Base-by-base conservation (phyloP, 192 early-diverging fungal genomes). In the Backusella mclennaniae region DNA sequence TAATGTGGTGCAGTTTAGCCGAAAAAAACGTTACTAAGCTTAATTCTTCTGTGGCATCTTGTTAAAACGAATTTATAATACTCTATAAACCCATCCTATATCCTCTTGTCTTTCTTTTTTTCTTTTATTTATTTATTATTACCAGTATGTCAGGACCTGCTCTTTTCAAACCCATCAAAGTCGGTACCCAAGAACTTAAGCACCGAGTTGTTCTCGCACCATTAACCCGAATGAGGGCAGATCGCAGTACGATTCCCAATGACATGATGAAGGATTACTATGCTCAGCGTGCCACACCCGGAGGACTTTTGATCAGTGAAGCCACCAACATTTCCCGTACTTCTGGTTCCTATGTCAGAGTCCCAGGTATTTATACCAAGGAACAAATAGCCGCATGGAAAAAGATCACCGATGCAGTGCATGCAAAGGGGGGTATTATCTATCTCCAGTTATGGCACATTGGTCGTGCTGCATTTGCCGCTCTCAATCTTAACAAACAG, bases 361-460 rank as follows among this genome's bases (percentile, higher is more conserved):
- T 76, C 8, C 80, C 82, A 12, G 85, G 75, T 0, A 81, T 85
- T 33, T 70, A 80, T 41, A 87, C 53, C 14, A 35, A 39, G 1
- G 84, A 80, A 11, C 87, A 87, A 36, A 78, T 82, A 9, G 73
- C 44, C 29, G 87, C 73, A 14, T 91, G 90, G 90, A 86, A 84
- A 66, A 66, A 81, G 59, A 41, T 77, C 42, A 89, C 88, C 21
- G 78, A 87, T n/a, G 86, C 83, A 5, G 90, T 91, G 17, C 87
- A 90, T 76, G 84, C 73, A n/a, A 84, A 86, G 76, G 88, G 87
- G 21, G 87, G 87, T 14, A 59, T 78, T 73, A 88, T 91, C 59
- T 91, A 68, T 71, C 76, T 83, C 33, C 90, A 91, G 74, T 75
- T 91, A 53, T 91, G 90, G 90, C 77, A 79, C 35, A 33, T 77